Base-by-base conservation (phyloP, 129 eudicot genomes). In the Deinandra increscens region DNA sequence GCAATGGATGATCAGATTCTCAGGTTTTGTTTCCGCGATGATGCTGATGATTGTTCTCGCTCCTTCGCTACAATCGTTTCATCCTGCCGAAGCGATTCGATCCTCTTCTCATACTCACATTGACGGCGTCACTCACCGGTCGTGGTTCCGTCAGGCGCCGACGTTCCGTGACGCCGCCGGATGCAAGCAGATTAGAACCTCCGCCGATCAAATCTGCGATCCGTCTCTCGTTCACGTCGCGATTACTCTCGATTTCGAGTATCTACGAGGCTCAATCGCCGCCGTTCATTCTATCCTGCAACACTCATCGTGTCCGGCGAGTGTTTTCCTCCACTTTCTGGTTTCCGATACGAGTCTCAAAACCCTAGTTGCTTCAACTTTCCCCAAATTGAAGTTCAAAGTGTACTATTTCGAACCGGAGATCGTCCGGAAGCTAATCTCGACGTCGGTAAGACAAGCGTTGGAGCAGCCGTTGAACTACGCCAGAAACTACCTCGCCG, bases 51-150 rank as follows among this genome's bases (percentile, higher is more conserved):
- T 93, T 9, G 84, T 93, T 11, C 66, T 93, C 0, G 88, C 90
- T 9, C 95, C 99, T 10, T 89, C 95, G 1, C 74, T 87, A 0
- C 99, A 89, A 44, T 93, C 99, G 1, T 89, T 83, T 64, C 97
- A 89, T 1, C 99, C 99, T 3, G 99, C 97, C 3, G 97, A 93
- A 81, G 99, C 99, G 12, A 93, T 93, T 58, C 79, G 83, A 76
- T 93, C n/a, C n/a, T n/a, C 31, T 26, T 26, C 92, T 6, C 44
- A 50, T 38, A 5, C 91, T 60, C 45, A 55, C 59, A 11, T 60
- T 13, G 66, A 71, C 56, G 61, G 46, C 4, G 65, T 50, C 42
- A 15, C n/a, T 3, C n/a, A 45, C 54, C 72, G 36, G 0, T 76
- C 80, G 48, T 69, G 82, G 5, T 85, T 81, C 68, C 79, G 87